Evolutionary conservation across 202 grass and related monocot species (phyloP), one percentile per base, ranked within the genome.

Genomic region (Alloteropsis angusta): DNA sequence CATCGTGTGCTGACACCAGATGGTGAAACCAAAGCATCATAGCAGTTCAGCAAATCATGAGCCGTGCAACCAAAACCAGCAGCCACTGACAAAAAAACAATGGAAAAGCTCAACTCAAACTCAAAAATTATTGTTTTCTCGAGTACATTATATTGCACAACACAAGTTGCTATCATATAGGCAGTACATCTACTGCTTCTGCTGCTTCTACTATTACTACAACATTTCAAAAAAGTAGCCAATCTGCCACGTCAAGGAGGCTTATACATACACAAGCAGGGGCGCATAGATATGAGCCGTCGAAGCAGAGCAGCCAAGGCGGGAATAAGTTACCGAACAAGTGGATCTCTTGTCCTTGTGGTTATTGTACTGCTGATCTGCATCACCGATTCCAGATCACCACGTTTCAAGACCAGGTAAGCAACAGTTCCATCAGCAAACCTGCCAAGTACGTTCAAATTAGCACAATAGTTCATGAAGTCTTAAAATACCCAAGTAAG

Each of bases 241-340:
- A 56, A 44, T 21, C 22, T 74, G 36, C 60, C 80, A 66, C 34
- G 45, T 12, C 34, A 16, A 78, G 4, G 28, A 82, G 46, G 68
- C 36, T 82, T 72, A 73, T 63, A 64, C 58, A 64, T 23, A 74
- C 17, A 74, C 48, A 74, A 7, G 58, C 16, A 0, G 69, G 46
- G 69, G 46, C 45, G 48, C 69, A 82, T 54, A 32, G 11, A 64
- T 82, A 82, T 41, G 44, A 80, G 64, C 50, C 47, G 21, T 70
- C 17, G 6, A 80, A 15, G 38, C 55, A 68, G 52, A 59, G 26
- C 15, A 5, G 71, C 32, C 1, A 38, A 57, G 6, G 55, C 55
- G 5, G 23, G n/a, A 68, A 55, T 82, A 34, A 54, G 72, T 47
- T 52, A 7, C 26, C 22, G 14, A 26, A 55, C 25, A 63, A 54